A percentile compares a stretch with the other conserved stretches of the same genome.
These are phyloP conservation scores for Mycena indigotica DNA, from an alignment of 768 basidiomycete genomes.

Conservation along the genomic window DNA sequence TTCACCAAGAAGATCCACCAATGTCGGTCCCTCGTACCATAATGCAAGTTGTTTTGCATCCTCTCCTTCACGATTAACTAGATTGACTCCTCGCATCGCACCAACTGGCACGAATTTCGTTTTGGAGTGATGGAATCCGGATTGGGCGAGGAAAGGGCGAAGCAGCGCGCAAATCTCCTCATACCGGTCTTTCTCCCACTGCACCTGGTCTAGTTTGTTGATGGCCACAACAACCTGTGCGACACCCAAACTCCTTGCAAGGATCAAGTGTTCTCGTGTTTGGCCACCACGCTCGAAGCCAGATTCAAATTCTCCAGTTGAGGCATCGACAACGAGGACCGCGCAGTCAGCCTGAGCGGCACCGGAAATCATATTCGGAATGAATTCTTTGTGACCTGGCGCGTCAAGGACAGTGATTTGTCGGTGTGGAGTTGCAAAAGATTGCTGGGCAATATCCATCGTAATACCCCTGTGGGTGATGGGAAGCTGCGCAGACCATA, in stretches of 20 bases:
- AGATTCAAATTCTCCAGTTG: constrained; percentile 91
- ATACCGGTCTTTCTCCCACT: constrained; percentile 82
- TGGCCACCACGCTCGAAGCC: constrained; percentile 95
- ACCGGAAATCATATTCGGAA: constrained; percentile 99
- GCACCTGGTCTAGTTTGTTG: constrained; percentile 97
- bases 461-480: constrained; percentile 96
- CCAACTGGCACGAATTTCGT: constrained; percentile 86
- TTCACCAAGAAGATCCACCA: constrained; percentile 81
- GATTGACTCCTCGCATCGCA: constrained; percentile 88
- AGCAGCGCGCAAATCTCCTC: constrained; percentile 78
- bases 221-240: constrained; percentile 88
- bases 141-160: constrained; percentile 80
- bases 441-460: constrained; percentile 92
- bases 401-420: constrained; percentile 95
- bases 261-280: constrained; percentile 89
- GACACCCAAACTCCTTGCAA: constrained; percentile 91
- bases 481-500: no score
- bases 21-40: constrained; percentile 88
- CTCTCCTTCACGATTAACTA: constrained; percentile 53
- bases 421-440: constrained; percentile 69
- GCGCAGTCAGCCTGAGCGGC: constrained; percentile 97
- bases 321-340: constrained; percentile 88
- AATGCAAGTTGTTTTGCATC: constrained; percentile 48
- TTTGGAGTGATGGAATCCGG: constrained; percentile 82
- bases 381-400: constrained; percentile 95